Evolutionary conservation across 305 asterid genomes (phyloP).

Genomic region (Salvia sclarea): DNA sequence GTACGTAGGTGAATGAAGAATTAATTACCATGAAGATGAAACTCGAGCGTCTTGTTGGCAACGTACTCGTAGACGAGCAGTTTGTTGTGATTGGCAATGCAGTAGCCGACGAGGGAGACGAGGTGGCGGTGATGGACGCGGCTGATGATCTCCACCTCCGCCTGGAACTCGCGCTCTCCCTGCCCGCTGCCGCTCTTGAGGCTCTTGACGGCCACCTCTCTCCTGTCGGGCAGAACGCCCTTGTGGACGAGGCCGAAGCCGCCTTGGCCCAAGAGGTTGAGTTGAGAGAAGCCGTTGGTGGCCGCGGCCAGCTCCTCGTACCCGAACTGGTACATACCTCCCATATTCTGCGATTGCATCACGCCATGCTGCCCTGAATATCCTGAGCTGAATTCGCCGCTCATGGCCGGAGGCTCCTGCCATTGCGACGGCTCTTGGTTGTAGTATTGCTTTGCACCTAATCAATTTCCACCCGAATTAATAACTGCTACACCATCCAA

Average conservation of each 20-base stretch:
- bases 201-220: constrained; percentile 49
- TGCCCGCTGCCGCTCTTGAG: constrained; percentile 52
- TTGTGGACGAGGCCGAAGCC: constrained; percentile 84
- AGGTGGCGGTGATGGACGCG: constrained; percentile 56
- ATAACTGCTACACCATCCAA: too few species aligned
- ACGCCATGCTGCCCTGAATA: constrained; percentile 38
- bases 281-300: constrained; percentile 59
- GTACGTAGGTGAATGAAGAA: too few species aligned
- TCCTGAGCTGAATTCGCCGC: constrained; percentile 48
- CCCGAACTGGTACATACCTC: constrained; percentile 54
- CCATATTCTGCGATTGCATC: constrained; percentile 46
- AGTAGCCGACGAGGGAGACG: constrained; percentile 52
- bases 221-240: constrained; percentile 33
- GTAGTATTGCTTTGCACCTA: constrained; percentile 41
- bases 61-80: constrained; percentile 50
- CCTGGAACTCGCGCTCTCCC: constrained; percentile 51
- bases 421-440: constrained; percentile 34
- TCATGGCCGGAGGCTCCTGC: constrained; percentile 40
- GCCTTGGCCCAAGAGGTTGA: constrained; percentile 73
- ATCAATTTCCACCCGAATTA: too few species aligned
- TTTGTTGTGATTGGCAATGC: constrained; percentile 38
- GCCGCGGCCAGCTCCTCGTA: constrained; percentile 69
- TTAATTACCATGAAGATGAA: constrained; percentile 43
- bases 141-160: constrained; percentile 56
- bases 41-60: constrained; percentile 45